phyloP scores from a whole-genome alignment of 2,329 filamentous ascomycete genomes.

The Colletotrichum sp. region DNA sequence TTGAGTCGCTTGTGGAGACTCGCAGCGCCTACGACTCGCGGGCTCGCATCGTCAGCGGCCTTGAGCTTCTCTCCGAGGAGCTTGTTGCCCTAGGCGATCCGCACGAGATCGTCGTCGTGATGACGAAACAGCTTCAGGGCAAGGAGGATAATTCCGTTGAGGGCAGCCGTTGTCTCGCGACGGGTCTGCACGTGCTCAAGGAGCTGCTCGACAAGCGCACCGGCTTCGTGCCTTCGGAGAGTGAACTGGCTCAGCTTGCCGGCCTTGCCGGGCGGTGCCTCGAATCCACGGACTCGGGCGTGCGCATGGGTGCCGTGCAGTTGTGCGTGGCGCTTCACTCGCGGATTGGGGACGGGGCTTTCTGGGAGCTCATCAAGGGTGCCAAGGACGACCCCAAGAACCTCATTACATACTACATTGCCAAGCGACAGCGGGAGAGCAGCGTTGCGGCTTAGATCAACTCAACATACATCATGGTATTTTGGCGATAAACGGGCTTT shows the following conservation, averaged over 20 bases:
- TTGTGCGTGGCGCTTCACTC: slow-evolving; percentile 76
- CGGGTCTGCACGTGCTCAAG: slow-evolving; percentile 68
- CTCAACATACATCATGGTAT: no score
- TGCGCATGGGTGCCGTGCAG: slow-evolving; percentile 78
- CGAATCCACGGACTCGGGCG: slow-evolving; percentile 64
- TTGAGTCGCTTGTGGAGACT: slow-evolving; percentile 70
- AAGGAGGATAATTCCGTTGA: slow-evolving; percentile 47
- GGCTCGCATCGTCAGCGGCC: slow-evolving; percentile 74
- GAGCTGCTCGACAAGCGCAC: slow-evolving; percentile 58
- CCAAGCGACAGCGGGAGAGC: slow-evolving; percentile 67
- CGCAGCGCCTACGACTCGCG: slow-evolving; percentile 71
- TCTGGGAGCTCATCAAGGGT: slow-evolving; percentile 71
- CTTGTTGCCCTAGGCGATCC: slow-evolving; percentile 70
- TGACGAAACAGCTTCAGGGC: slow-evolving; percentile 53
- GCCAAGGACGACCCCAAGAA: slow-evolving; percentile 77
- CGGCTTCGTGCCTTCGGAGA: slow-evolving; percentile 53
- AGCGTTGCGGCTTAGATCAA: not conserved
- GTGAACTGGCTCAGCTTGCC: slow-evolving; percentile 57
- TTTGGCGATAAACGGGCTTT: not conserved
- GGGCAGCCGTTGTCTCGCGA: slow-evolving; percentile 60
- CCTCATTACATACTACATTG: slow-evolving; percentile 81
- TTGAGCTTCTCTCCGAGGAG: slow-evolving; percentile 76
- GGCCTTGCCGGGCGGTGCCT: slow-evolving; percentile 60
- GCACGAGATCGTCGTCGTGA: slow-evolving; percentile 61
- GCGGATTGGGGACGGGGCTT: slow-evolving; percentile 61